Evolutionary conservation across 2,329 filamentous ascomycete species (phyloP), one percentile per base, ranked within the genome.

Genomic region (Thelonectria rubi): DNA sequence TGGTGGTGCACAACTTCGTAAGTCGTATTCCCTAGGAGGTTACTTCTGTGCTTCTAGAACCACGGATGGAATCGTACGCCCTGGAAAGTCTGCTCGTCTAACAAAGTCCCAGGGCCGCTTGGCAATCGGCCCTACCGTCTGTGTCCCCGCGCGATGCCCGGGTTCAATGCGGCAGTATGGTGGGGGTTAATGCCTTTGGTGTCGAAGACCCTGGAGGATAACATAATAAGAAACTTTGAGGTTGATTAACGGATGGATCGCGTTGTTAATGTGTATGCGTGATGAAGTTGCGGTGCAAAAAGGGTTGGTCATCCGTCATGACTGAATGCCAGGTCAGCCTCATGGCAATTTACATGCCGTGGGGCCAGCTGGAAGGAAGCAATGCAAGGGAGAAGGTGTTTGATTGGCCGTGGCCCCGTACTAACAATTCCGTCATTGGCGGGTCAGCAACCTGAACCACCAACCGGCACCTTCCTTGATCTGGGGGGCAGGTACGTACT

Each of bases 51-150:
- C 40, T 43, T 43, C n/a, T 15, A 43, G 40, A 43, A 43, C 18
- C 40, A 43, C 14, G 9, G 17, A 43, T 20, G 18, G 34, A 37
- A 37, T 46, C 26, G 51, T 54, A 20, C 20, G 12, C 40, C 12
- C 15, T 37, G 34, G 34, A 15, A 37, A 15, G 17, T 34, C 34
- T 34, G 37, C 43, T 32, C 39, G 39, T 51, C 46, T 30, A 45
- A 48, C 32, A 47, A 49, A 40, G 30, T 24, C 20, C 34, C 42
- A 47, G 40, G 30, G 26, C 24, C 53, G 53, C 48, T 49, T 61
- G 48, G 48, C 53, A 61, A 56, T 61, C 58, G 58, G 58, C 53
- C 58, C 58, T 61, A 56, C 50, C 42, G 21, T 40, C 17, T 48
- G 21, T 34, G 32, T 52, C 52, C 52, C 58, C 53, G 54, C 47